Percentiles rank a stretch among this genome's conserved stretches.
Evolutionary conservation across 2,329 filamentous ascomycete genomes (phyloP).

Genomic region (Fonsecaea erecta): DNA sequence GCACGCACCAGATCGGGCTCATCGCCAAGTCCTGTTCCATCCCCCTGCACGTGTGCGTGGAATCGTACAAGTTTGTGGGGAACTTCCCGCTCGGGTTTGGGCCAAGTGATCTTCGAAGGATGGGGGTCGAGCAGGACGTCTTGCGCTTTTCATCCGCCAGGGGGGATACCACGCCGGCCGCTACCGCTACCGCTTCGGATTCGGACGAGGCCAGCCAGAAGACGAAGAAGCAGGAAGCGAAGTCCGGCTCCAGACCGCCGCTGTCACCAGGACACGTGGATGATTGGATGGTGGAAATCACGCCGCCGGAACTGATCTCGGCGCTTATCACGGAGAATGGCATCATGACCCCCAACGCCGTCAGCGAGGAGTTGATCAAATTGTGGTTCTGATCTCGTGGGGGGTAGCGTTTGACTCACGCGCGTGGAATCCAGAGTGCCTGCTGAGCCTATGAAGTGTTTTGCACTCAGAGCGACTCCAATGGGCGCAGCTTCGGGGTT

Average conservation of each 20-base stretch:
- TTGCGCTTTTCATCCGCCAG: slow-evolving; percentile 69
- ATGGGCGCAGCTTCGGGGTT: no score
- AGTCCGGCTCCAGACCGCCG: background rate
- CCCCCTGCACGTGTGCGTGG: slow-evolving; percentile 87
- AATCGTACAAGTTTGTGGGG: slow-evolving; percentile 96
- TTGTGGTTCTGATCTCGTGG: slow-evolving; percentile 55
- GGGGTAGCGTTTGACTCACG: background rate
- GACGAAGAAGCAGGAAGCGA: background rate
- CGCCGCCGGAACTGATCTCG: slow-evolving; percentile 65
- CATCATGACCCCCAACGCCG: slow-evolving; percentile 66
- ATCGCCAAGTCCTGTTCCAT: slow-evolving; percentile 74
- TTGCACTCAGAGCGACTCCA: no score
- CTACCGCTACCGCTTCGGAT: no score
- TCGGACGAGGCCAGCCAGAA: background rate
- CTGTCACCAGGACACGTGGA: slow-evolving; percentile 33
- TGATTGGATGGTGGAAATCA: slow-evolving; percentile 53
- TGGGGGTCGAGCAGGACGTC: slow-evolving; percentile 77
- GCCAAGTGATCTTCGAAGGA: slow-evolving; percentile 43
- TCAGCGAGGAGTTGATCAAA: slow-evolving; percentile 70
- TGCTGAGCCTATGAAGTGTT: no score
- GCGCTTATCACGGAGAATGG: slow-evolving; percentile 69
- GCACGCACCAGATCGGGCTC: slow-evolving; percentile 82
- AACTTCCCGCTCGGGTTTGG: slow-evolving; percentile 72
- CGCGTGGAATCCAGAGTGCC: no score
- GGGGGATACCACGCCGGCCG: slow-evolving; percentile 44